Conservation (phyloP, 805 yeast genomes). For the Candida tibetensis region DNA sequence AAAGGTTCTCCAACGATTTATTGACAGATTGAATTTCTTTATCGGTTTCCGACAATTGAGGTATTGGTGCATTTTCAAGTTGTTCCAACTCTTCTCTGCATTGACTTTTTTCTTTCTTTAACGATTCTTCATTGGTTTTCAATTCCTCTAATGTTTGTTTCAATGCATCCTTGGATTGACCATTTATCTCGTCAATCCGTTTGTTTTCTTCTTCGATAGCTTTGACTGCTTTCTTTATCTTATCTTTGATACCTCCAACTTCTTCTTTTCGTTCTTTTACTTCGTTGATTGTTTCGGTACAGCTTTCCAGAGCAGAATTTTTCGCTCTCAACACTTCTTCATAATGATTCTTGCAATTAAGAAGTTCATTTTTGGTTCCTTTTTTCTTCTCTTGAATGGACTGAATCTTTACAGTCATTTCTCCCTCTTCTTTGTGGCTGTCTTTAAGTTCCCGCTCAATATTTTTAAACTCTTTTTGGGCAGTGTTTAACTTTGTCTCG, state of each 20-base stretch:
- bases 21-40: slow-evolving; percentile 3
- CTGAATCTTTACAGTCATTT: slow-evolving; percentile 17
- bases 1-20: slow-evolving; percentile 7
- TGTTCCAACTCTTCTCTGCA: slow-evolving; percentile 11
- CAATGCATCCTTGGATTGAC: slow-evolving; percentile 41
- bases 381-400: slow-evolving; percentile 1
- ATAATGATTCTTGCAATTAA: slow-evolving; percentile 2
- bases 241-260: slow-evolving; percentile 9
- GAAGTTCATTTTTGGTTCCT: slow-evolving; percentile 2
- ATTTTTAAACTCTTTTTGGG: background rate
- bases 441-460: slow-evolving; percentile 5
- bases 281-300: slow-evolving; percentile 9
- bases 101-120: slow-evolving; percentile 13
- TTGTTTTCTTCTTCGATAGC: slow-evolving; percentile 33
- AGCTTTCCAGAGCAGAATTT: slow-evolving; percentile 3
- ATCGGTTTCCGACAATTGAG: slow-evolving; percentile 1
- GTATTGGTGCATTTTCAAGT: slow-evolving; percentile 9
- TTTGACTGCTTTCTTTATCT: slow-evolving; percentile 12
- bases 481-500: slow-evolving; percentile 4
- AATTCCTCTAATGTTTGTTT: slow-evolving; percentile 19
- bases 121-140: slow-evolving; percentile 16
- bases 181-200: slow-evolving; percentile 40
- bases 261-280: slow-evolving; percentile 16
- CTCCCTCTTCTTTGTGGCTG: slow-evolving; percentile 4
- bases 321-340: slow-evolving; percentile 9